Base-by-base conservation (phyloP, 179 eudicot genomes). In the Dionaea muscipula region DNA sequence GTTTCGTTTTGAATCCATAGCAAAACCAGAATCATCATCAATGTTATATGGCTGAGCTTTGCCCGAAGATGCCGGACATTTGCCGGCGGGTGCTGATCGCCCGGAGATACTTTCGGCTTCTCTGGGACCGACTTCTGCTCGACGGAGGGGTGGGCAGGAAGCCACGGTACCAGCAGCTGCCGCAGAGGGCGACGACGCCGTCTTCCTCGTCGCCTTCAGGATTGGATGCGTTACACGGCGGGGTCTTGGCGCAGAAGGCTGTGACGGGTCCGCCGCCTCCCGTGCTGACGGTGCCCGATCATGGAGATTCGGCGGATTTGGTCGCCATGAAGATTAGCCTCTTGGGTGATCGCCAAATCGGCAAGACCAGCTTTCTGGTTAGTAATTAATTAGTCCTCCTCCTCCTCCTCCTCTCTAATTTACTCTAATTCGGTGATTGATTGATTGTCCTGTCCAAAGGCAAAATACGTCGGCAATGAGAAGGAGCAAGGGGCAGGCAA, bases 331-430 rank as follows among this genome's bases (percentile, higher is more conserved):
- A 82, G 73, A 82, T 80, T 48, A 70, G 78, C 48, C 44, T 77
- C 31, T 37, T 82, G 68, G 90, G 90, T 57, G 90, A 82, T 80
- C 62, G 67, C 47, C 72, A 75, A 15, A 80, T 73, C 54, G 90
- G 90, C 21, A 82, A 81, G 65, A 70, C 83, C 15, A 75, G 81
- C 50, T 81, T 81, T 55, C 48, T 81, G 83, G 86, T 81, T 13
- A 17, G 69, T 72, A 2, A 21, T 25, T n/a, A n/a, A n/a, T n/a
- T n/a, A n/a, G n/a, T n/a, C n/a, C n/a, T n/a, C n/a, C n/a, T n/a
- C n/a, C n/a, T n/a, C n/a, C 33, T 24, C n/a, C 16, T n/a, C 13
- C 11, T 41, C 25, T 33, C 54, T 16, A 8, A 2, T 41, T 20
- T 47, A 10, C 0, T 19, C 7, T 54, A 27, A 2, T 21, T 38